These are phyloP conservation scores for Warburgia ugandensis DNA, from an alignment of 164 flowering plant species.

Conservation along the genomic window DNA sequence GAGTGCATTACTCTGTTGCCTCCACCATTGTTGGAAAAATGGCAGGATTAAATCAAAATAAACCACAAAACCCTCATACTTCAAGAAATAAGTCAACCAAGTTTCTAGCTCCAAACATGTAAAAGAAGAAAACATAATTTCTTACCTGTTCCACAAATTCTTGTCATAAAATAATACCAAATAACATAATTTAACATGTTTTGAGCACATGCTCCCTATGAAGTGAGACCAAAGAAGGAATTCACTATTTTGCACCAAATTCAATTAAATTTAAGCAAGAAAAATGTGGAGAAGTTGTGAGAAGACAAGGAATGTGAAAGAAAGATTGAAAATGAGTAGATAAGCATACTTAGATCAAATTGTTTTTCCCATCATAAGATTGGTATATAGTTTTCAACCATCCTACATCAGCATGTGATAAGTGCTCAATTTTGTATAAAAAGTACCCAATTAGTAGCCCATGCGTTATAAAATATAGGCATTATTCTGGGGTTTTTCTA, in stretches of 20 bases:
- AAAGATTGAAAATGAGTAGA: slow-evolving; percentile 24
- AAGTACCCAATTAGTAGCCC: no score
- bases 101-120: slow-evolving; percentile 37
- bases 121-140: slow-evolving; percentile 1
- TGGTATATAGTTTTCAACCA: slow-evolving; percentile 94
- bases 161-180: slow-evolving; percentile 64
- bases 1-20: slow-evolving; percentile 51
- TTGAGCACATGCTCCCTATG: slow-evolving; percentile 69
- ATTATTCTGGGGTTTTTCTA: no score
- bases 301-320: no score
- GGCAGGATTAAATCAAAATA: slow-evolving; percentile 43
- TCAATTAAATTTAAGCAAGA: not conserved
- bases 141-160: slow-evolving; percentile 49
- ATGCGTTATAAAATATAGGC: no score
- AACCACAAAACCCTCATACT: not conserved
- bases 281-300: not conserved
- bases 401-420: no score
- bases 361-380: slow-evolving; percentile 76
- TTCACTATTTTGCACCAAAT: not conserved
- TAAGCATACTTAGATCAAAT: slow-evolving; percentile 56
- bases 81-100: not conserved
- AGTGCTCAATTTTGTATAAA: no score
- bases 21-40: slow-evolving; percentile 97
- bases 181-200: slow-evolving; percentile 75
- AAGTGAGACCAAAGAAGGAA: slow-evolving; percentile 3